Percentiles rank a stretch among this genome's conserved stretches.
These are phyloP conservation scores for Exophiala viscosa DNA, from an alignment of 2,329 filamentous ascomycete genomes.

Conservation along the genomic window DNA sequence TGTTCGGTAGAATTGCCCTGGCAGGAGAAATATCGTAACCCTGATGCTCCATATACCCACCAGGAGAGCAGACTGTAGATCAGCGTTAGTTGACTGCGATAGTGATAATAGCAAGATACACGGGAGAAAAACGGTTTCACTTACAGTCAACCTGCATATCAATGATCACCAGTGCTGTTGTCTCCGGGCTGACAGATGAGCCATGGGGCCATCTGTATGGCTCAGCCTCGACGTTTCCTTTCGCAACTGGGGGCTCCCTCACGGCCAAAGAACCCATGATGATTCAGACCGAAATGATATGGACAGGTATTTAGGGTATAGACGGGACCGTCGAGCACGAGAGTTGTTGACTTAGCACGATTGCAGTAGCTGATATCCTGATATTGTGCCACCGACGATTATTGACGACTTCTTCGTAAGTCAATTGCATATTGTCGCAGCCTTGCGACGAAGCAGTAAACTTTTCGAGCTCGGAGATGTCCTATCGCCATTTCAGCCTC, in stretches of 20 bases:
- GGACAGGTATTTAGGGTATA: too few relatives aligned
- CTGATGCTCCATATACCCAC: constrained; percentile 45
- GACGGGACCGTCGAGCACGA: too few relatives aligned
- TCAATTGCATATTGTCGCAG: too few relatives aligned
- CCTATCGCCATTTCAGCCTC: too few relatives aligned
- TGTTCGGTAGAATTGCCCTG: constrained; percentile 39
- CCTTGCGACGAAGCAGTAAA: too few relatives aligned
- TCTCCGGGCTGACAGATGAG: constrained; percentile 42
- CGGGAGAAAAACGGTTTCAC: neutral
- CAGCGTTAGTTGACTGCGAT: neutral
- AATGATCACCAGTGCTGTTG: constrained; percentile 45
- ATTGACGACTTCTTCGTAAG: too few relatives aligned
- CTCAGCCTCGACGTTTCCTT: neutral
- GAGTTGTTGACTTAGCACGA: too few relatives aligned
- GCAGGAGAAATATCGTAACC: constrained; percentile 42
- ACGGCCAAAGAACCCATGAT: neutral
- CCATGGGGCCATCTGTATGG: constrained; percentile 41
- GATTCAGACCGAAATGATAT: neutral
- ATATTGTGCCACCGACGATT: too few relatives aligned
- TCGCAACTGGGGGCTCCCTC: neutral
- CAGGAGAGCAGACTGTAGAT: constrained; percentile 40
- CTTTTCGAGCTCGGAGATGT: too few relatives aligned
- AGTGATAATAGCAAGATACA: neutral
- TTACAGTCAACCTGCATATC: constrained; percentile 50
- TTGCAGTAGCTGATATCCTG: too few relatives aligned